Evolutionary conservation across 83 land plant species (phyloP).

Genomic region (Picea engelmannii): DNA sequence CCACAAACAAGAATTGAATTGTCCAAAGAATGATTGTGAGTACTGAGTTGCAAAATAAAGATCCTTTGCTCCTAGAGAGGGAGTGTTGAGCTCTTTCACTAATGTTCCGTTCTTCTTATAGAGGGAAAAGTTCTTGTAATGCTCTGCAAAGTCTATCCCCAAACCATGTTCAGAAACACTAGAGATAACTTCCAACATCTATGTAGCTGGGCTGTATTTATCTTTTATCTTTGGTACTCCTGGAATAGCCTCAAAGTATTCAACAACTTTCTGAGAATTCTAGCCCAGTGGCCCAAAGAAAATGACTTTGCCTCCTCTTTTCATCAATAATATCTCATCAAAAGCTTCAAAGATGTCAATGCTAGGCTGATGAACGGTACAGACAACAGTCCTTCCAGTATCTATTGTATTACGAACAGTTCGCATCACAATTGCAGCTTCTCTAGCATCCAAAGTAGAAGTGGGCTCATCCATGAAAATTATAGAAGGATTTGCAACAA

Average conservation of each 20-base stretch:
- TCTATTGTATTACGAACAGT: background rate
- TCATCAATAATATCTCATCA: slow-evolving; percentile 24
- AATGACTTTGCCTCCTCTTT: slow-evolving; percentile 52
- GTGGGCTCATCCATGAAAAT: slow-evolving; percentile 12
- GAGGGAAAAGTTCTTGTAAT: slow-evolving; percentile 21
- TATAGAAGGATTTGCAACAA: background rate
- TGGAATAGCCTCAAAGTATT: slow-evolving; percentile 18
- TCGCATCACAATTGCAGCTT: background rate
- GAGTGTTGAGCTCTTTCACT: background rate
- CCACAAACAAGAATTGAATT: too few relatives aligned
- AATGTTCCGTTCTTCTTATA: slow-evolving; percentile 23
- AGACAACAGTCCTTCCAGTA: background rate
- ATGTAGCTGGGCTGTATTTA: slow-evolving; percentile 23
- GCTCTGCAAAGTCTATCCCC: slow-evolving; percentile 28
- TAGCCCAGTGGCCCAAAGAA: slow-evolving; percentile 48
- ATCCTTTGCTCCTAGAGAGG: slow-evolving; percentile 37
- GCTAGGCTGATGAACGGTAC: background rate
- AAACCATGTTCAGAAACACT: slow-evolving; percentile 18
- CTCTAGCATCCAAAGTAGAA: background rate
- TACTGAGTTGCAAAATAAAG: slow-evolving; percentile 11
- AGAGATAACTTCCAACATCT: slow-evolving; percentile 29
- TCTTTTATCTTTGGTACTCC: slow-evolving; percentile 42
- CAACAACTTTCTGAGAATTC: slow-evolving; percentile 25
- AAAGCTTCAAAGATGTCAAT: too few relatives aligned
- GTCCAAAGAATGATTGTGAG: too few relatives aligned